phyloP scores from a whole-genome alignment of 345 rosid genomes.

The Lepidium africanum region DNA sequence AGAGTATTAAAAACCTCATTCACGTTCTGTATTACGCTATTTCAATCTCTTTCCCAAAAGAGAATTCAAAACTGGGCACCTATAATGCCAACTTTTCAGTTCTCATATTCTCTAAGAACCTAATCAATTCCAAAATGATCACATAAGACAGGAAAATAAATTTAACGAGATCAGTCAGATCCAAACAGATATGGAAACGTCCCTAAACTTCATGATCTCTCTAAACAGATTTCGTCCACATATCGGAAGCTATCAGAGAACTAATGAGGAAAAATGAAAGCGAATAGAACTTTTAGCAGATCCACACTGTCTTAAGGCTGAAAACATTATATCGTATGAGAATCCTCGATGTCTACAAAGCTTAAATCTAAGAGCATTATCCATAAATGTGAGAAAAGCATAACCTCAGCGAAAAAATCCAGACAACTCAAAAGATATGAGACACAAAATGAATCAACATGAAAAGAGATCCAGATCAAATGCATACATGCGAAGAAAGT shows the following conservation, averaged over 20 bases:
- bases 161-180: conserved; percentile 1
- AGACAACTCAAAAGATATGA: background rate
- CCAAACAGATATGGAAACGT: background rate
- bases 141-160: background rate
- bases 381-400: background rate
- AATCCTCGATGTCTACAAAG: background rate
- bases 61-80: background rate
- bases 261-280: background rate
- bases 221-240: background rate
- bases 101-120: background rate
- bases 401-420: background rate
- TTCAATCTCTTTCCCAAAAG: background rate
- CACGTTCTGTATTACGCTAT: background rate
- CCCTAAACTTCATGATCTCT: background rate
- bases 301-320: background rate
- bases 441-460: background rate
- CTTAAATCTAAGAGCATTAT: background rate
- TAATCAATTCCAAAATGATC: background rate
- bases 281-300: background rate
- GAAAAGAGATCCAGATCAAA: conserved; percentile 13
- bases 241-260: background rate
- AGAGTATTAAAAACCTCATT: background rate
- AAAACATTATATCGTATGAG: background rate
- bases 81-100: background rate
- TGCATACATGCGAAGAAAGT: conserved; percentile 13